Evolutionary conservation across 2,329 filamentous ascomycete genomes (phyloP).

Genomic region (Biscogniauxia marginata): DNA sequence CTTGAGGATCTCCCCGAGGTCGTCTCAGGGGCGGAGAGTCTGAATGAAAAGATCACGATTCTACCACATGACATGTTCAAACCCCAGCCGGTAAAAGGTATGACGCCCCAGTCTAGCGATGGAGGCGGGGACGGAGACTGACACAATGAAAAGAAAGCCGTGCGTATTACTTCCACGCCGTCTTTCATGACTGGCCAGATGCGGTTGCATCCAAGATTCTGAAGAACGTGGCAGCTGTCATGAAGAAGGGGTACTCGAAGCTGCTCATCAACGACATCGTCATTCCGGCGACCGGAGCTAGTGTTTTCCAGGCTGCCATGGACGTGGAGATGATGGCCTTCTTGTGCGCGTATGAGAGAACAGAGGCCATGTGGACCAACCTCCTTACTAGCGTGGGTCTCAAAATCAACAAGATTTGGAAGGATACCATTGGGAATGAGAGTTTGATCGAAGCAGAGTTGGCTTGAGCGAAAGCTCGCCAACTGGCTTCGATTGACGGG

Average conservation of each 20-base stretch:
- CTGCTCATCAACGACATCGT: slow-evolving; percentile 44
- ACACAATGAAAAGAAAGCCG: slow-evolving; percentile 23
- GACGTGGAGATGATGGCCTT: slow-evolving; percentile 23
- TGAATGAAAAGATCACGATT: slow-evolving; percentile 23
- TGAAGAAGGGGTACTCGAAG: slow-evolving; percentile 38
- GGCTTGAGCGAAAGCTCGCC: slow-evolving; percentile 4
- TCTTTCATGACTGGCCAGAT: slow-evolving; percentile 43
- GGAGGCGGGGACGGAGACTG: neutral
- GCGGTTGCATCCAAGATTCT: slow-evolving; percentile 33
- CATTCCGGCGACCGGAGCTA: slow-evolving; percentile 36
- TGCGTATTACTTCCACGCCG: slow-evolving; percentile 32
- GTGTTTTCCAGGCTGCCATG: slow-evolving; percentile 17
- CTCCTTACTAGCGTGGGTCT: slow-evolving; percentile 19
- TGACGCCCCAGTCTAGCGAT: neutral
- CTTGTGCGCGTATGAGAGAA: slow-evolving; percentile 20
- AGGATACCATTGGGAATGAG: slow-evolving; percentile 18
- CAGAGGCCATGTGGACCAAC: slow-evolving; percentile 18
- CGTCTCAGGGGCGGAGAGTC: slow-evolving; percentile 12
- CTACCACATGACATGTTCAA: slow-evolving; percentile 35
- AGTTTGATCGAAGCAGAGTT: slow-evolving; percentile 24
- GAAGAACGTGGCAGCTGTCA: slow-evolving; percentile 27
- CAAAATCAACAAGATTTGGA: slow-evolving; percentile 18
- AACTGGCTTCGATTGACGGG: too few relatives aligned
- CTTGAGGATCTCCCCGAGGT: slow-evolving; percentile 40
- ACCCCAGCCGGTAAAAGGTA: slow-evolving; percentile 30